Evolutionary conservation across 169 alveolate genomes (phyloP), one percentile per base, ranked within the genome.

Genomic region (Plasmodium inui): DNA sequence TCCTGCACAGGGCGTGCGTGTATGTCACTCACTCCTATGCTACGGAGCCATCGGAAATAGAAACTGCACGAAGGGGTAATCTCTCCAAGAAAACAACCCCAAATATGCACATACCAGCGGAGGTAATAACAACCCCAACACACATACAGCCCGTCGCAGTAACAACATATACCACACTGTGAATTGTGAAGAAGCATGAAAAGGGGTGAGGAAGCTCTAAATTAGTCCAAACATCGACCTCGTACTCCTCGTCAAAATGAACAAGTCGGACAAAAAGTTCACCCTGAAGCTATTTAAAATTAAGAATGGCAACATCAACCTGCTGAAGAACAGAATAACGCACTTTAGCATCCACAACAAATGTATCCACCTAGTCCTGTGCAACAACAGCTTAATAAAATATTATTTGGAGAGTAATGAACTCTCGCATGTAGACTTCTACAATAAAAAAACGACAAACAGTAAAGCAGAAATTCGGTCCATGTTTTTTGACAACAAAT

Each of bases 381-480:
- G 95, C 76, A 90, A 90, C 46, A 90, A 90, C 44, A 71, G 85
- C 19, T 57, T 90, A 1, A 90, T 90, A 46, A 90, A 90, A 80
- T 90, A 90, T 81, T 81, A 81, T 30, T 46, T 90, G 17, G 95
- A 90, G 39, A 90, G 80, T 32, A 90, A 90, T 90, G 95, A 90
- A 37, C 55, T 90, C 30, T 81, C 92, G 5, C 76, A 90, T 53
- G 74, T 90, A n/a, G 95, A 90, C 19, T 90, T 90, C 71, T 90
- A 81, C 28, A 90, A 57, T 50, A 90, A 90, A 72, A 90, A 90
- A 61, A 22, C 82, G 28, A 70, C 83, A 70, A 90, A 90, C 76
- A 90, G 83, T 57, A 90, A 90, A 71, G 95, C 92, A 4, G 95
- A 90, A 90, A 90, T 90, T 81, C 30, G 95, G 19, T 90, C 95